Evolutionary conservation across 495 filamentous ascomycete species (phyloP), one percentile per base, ranked within the genome.

Genomic region (Acidomyces sp.): DNA sequence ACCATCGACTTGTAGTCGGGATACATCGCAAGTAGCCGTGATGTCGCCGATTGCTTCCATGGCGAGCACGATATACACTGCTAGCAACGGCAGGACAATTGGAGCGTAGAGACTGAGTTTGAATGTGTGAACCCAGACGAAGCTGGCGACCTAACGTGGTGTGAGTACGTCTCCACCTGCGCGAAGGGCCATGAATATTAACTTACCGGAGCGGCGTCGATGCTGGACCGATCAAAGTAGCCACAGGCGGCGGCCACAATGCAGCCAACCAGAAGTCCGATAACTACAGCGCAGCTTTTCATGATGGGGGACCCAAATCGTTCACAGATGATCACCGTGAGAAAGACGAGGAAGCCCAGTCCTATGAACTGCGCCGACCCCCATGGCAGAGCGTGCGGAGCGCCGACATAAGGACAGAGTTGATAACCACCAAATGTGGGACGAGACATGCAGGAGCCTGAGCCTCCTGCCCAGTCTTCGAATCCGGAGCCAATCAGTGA

Each of bases 51-150:
- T 92, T 13, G 83, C 77, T 64, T 93, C 85, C 71, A 86, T 87
- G 49, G 84, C 82, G 33, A 82, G 72, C 39, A 93, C 80, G 40
- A 93, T 76, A 56, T 85, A 94, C 3, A 95, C 77, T 4, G 86
- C 85, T 22, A 95, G 57, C 24, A 92, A 55, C 1, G 87, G 87
- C 1, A 94, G 63, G 10, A 93, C 82, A 7, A 93, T 68, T 0
- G 87, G 87, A 0, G 75, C 80, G 54, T 95, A 94, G 34, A 93
- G 66, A 21, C 62, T 65, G 1, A 95, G 65, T 27, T 74, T 75
- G 67, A 93, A 95, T 0, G 83, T 95, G 31, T 83, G 68, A 22
- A 88, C 81, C 87, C 86, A 95, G 58, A 93, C 74, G 61, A 95
- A 93, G 21, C 79, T 84, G 0, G 62, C 83, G n/a, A n/a, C n/a